Evolutionary conservation across 2,329 filamentous ascomycete genomes (phyloP), one percentile per base, ranked within the genome.

Genomic region (Talaromyces sp.): DNA sequence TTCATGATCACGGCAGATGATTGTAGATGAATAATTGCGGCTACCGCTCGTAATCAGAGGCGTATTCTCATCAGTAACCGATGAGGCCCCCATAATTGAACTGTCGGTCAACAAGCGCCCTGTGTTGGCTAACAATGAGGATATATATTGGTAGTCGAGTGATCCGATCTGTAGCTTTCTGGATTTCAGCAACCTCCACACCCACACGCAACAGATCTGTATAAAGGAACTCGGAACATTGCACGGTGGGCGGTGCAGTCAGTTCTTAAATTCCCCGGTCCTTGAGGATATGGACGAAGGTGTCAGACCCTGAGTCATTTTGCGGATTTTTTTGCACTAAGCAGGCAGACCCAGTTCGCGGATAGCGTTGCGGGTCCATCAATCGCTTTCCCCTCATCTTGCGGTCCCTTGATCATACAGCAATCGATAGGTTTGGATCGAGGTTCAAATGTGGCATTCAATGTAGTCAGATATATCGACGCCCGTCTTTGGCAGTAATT

Each of bases 41-140:
- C 45, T 43, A 15, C 40, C 39, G 19, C 52, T 53, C 22, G 53
- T 15, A 56, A 59, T 51, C n/a, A 59, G n/a, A 46, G 57, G 57
- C 4, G 61, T 43, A n/a, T 64, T 59, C 33, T 70, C 66, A 25
- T 66, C 63, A 0, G 64, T 60, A 1, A 54, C 52, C 2, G 43
- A 36, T 7, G 50, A 57, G 13, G 46, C 17, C 15, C 53, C 57
- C n/a, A 62, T 61, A 10, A 39, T 57, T 31, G 43, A 21, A 51
- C 17, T 9, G 28, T 25, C n/a, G 31, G 15, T 28, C 17, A 25
- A 36, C 11, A n/a, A 35, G 19, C 13, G 7, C 7, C n/a, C n/a
- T 8, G 5, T 2, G 13, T 19, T 33, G 5, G 19, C n/a, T 48
- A 19, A 3, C 31, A 25, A n/a, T 31, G 31, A 15, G 22, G 7